Evolutionary conservation across 495 filamentous ascomycete species (phyloP).

Genomic region (Daldinia decipiens): DNA sequence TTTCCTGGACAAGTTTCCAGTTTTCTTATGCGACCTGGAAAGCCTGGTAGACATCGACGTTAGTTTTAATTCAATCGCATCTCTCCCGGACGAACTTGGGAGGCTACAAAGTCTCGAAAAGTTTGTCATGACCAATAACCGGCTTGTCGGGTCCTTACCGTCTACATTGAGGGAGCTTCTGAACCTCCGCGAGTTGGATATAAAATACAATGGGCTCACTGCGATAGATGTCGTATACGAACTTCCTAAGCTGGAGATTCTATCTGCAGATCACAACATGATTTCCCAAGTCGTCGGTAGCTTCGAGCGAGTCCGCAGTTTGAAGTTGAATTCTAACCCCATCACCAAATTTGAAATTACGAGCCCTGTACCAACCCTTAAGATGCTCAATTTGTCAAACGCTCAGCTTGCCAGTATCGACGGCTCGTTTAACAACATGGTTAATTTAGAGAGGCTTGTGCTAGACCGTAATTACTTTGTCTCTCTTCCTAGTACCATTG

Average conservation of each 20-base stretch:
- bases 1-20: slow-evolving; percentile 82
- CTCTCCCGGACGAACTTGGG: slow-evolving; percentile 79
- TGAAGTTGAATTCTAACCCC: slow-evolving; percentile 91
- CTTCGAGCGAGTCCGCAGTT: slow-evolving; percentile 82
- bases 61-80: slow-evolving; percentile 91
- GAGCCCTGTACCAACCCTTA: slow-evolving; percentile 79
- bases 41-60: slow-evolving; percentile 93
- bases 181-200: slow-evolving; percentile 90
- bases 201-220: slow-evolving; percentile 88
- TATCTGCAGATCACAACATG: slow-evolving; percentile 89
- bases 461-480: slow-evolving; percentile 97
- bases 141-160: slow-evolving; percentile 76
- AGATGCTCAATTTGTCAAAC: slow-evolving; percentile 84
- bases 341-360: slow-evolving; percentile 90
- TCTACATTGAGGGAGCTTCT: slow-evolving; percentile 72
- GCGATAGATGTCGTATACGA: slow-evolving; percentile 85
- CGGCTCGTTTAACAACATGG: slow-evolving; percentile 84
- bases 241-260: slow-evolving; percentile 84
- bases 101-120: slow-evolving; percentile 81
- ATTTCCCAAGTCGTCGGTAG: slow-evolving; percentile 87
- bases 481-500: slow-evolving; percentile 83
- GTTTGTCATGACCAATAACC: slow-evolving; percentile 95
- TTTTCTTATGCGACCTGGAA: slow-evolving; percentile 81
- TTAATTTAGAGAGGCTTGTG: slow-evolving; percentile 84
- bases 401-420: slow-evolving; percentile 90